Evolutionary conservation across 148 eudicot genomes (phyloP).

Genomic region (Fallopia convolvulus): DNA sequence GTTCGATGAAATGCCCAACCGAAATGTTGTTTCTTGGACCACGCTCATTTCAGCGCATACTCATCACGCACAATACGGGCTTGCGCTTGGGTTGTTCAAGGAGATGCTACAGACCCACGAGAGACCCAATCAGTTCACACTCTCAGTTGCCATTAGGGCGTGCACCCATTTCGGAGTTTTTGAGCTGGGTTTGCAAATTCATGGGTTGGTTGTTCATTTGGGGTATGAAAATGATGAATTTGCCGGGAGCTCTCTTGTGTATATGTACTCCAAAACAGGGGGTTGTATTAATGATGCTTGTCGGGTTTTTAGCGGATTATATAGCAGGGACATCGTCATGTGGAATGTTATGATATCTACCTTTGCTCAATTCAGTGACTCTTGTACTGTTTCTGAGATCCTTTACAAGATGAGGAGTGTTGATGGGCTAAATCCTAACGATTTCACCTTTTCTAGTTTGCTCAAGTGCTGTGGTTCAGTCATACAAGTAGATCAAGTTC

Average conservation of each 20-base stretch:
- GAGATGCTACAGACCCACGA: slow-evolving; percentile 12
- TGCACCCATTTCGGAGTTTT: slow-evolving; percentile 12
- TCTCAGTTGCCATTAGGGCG: slow-evolving; percentile 13
- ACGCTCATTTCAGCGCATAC: slow-evolving; percentile 15
- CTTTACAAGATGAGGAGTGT: slow-evolving; percentile 14
- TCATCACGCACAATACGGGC: slow-evolving; percentile 10
- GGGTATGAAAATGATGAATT: slow-evolving; percentile 19
- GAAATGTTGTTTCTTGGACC: slow-evolving; percentile 16
- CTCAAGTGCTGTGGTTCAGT: slow-evolving; percentile 15
- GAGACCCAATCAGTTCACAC: slow-evolving; percentile 18
- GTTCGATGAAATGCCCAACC: slow-evolving; percentile 19
- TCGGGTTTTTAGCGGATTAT: slow-evolving; percentile 18
- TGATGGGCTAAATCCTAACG: slow-evolving; percentile 16
- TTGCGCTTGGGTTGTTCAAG: slow-evolving; percentile 13
- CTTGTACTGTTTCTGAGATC: slow-evolving; percentile 1
- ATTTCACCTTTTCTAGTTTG: slow-evolving; percentile 11
- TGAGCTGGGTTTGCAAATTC: slow-evolving; percentile 14
- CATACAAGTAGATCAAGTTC: slow-evolving; percentile 16
- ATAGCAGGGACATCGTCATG: slow-evolving; percentile 10
- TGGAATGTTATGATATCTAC: slow-evolving; percentile 21
- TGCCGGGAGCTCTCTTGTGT: slow-evolving; percentile 18
- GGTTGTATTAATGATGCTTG: slow-evolving; percentile 10
- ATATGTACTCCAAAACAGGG: slow-evolving; percentile 11
- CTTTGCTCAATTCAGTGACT: slow-evolving; percentile 14
- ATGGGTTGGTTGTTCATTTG: slow-evolving; percentile 12